Percentiles rank a stretch among this genome's conserved stretches.
phyloP scores from a whole-genome alignment of 805 yeast species.

The Yamadazyma paraphyllophila region DNA sequence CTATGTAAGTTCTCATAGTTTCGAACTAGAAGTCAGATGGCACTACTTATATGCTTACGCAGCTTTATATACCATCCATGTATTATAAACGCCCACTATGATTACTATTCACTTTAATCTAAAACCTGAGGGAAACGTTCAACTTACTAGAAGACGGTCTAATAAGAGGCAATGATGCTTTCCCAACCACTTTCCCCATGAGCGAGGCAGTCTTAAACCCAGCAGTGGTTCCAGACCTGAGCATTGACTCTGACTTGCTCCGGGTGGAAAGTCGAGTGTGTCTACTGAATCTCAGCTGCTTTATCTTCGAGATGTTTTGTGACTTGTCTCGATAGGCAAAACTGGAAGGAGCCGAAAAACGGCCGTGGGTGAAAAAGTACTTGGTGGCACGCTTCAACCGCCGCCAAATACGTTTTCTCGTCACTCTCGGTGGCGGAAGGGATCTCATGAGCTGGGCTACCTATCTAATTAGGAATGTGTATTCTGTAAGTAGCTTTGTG shows the following conservation, averaged over 20 bases:
- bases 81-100: too few relatives aligned
- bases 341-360: constrained; percentile 23
- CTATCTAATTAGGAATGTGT: too few relatives aligned
- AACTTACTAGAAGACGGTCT: constrained; percentile 15
- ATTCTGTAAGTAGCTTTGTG: background rate
- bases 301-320: constrained; percentile 24
- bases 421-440: constrained; percentile 35
- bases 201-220: constrained; percentile 19
- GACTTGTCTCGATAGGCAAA: constrained; percentile 12
- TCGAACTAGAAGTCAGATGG: background rate
- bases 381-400: constrained; percentile 27
- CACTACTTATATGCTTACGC: too few relatives aligned
- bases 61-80: too few relatives aligned
- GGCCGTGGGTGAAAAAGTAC: constrained; percentile 27
- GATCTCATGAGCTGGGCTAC: constrained; percentile 27
- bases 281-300: constrained; percentile 22
- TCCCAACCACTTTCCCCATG: constrained; percentile 21
- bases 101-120: background rate
- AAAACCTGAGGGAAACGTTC: constrained; percentile 16
- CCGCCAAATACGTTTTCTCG: constrained; percentile 30
- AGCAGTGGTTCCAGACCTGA: constrained; percentile 18
- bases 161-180: constrained; percentile 19
- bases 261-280: constrained; percentile 16
- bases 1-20: background rate
- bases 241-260: constrained; percentile 13